A percentile compares a stretch with the other conserved stretches of the same genome.
Evolutionary conservation across 2,329 filamentous ascomycete species (phyloP).

Genomic region (Fusarium sacchari): DNA sequence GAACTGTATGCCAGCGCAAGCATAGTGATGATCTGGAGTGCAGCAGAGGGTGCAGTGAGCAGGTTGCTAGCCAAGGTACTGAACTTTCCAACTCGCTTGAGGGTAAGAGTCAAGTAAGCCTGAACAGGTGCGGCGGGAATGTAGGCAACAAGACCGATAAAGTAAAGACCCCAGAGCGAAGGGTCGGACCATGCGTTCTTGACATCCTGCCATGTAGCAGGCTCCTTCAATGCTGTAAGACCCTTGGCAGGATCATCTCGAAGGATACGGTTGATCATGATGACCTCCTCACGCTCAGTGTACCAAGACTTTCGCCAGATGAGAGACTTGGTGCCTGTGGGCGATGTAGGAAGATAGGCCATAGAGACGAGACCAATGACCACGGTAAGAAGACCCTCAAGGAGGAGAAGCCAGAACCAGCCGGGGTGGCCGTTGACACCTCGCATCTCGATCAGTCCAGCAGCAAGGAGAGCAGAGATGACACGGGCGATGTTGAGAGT

Average conservation of each 20-base stretch:
- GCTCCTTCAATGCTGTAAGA: conserved; percentile 57
- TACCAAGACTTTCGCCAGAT: conserved; percentile 74
- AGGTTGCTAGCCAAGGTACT: conserved; percentile 69
- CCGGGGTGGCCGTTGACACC: conserved; percentile 59
- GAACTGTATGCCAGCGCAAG: conserved; percentile 63
- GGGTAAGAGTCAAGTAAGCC: conserved; percentile 64
- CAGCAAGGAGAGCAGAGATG: conserved; percentile 59
- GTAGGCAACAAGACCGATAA: conserved; percentile 59
- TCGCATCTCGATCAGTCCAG: conserved; percentile 60
- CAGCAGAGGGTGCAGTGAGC: conserved; percentile 68
- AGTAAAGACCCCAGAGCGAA: conserved; percentile 61
- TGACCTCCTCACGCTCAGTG: conserved; percentile 72
- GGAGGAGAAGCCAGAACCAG: conserved; percentile 65
- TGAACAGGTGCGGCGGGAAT: conserved; percentile 60
- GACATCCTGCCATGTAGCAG: conserved; percentile 55
- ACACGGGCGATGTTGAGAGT: conserved; percentile 56
- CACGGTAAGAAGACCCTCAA: conserved; percentile 58
- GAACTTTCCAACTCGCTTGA: conserved; percentile 65
- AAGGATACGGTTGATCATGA: conserved; percentile 71
- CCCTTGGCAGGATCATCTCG: conserved; percentile 66
- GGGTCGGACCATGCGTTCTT: conserved; percentile 56
- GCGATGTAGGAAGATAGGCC: conserved; percentile 70
- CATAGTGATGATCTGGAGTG: conserved; percentile 67
- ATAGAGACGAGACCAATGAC: conserved; percentile 64
- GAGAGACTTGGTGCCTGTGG: conserved; percentile 70